Evolutionary conservation across 2,329 filamentous ascomycete genomes (phyloP), one percentile per base, ranked within the genome.

Genomic region (Diaporthe vexans): DNA sequence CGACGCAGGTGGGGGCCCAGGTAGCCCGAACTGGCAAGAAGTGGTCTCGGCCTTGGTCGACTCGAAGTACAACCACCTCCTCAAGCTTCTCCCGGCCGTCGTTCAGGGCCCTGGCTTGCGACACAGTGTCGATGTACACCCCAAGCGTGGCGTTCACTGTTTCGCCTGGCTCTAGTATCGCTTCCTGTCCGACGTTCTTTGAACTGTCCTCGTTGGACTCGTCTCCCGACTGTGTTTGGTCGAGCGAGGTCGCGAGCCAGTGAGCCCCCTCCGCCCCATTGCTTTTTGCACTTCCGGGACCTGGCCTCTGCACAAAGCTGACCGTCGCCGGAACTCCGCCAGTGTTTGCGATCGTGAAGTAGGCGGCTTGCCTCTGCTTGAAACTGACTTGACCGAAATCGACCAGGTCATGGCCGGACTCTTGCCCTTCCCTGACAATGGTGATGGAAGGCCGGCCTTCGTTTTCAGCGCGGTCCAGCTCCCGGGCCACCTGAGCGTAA

Each of bases 401-500:
- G 0, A 98, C 89, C 21, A 75, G 72, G 2, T 76, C 90, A 78
- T 92, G 86, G 77, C 85, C 84, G 26, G 86, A 82, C 40, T 85
- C 82, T 21, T 81, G 81, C 35, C 85, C 83, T 63, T 98, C 96
- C 0, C 97, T 90, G 1, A 98, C 92, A 43, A 98, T 87, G 0
- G 95, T 97, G 57, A 98, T 89, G 2, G 90, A 91, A 0, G 97
- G 97, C 0, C 96, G 89, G 0, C 93, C 91, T 83, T 98, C 96
- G 76, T 98, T 98, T 81, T 98, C 96, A 1, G 93, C 94, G 61
- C 95, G 93, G 80, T 99, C 97, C 10, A 98, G 86, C 79, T 98
- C 94, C 72, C 94, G 90, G 1, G 94, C 95, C 17, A 98, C 94
- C 80, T 98, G 95, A 73, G 94, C 91, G 76, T 98, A 94, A 0